These are phyloP conservation scores for Madurella fahalii DNA, from an alignment of 2,329 filamentous ascomycete genomes.

Conservation along the genomic window DNA sequence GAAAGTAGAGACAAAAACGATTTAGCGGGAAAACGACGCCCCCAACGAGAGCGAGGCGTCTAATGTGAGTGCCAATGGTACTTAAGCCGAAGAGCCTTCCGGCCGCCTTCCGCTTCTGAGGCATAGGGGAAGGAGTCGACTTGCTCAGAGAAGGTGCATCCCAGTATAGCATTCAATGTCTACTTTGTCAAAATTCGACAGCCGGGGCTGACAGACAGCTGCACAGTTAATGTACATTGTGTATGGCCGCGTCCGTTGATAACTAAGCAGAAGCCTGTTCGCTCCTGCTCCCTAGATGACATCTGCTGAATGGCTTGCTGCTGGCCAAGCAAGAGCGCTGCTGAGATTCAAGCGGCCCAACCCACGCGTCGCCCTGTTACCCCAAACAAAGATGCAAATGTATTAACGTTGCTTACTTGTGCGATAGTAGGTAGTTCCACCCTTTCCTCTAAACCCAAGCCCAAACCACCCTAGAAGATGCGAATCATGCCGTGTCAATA, in stretches of 20 bases:
- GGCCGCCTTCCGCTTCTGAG: background rate
- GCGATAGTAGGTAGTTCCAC: background rate
- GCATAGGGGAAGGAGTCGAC: background rate
- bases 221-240: background rate
- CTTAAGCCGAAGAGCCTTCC: no score
- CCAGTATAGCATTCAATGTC: background rate
- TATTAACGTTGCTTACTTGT: slow-evolving; percentile 5
- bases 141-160: background rate
- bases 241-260: background rate
- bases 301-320: background rate
- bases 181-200: background rate
- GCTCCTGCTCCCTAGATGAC: background rate
- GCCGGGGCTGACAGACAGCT: background rate
- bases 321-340: background rate
- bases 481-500: background rate
- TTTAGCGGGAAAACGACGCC: no score
- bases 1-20: no score
- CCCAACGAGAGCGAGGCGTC: no score
- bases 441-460: background rate
- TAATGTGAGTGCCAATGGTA: no score
- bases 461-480: slow-evolving; percentile 4
- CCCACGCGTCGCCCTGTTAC: no score
- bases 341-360: background rate
- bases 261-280: background rate
- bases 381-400: background rate